Base-by-base conservation (phyloP, 2,329 filamentous ascomycete species). In the Colletotrichum phormii region DNA sequence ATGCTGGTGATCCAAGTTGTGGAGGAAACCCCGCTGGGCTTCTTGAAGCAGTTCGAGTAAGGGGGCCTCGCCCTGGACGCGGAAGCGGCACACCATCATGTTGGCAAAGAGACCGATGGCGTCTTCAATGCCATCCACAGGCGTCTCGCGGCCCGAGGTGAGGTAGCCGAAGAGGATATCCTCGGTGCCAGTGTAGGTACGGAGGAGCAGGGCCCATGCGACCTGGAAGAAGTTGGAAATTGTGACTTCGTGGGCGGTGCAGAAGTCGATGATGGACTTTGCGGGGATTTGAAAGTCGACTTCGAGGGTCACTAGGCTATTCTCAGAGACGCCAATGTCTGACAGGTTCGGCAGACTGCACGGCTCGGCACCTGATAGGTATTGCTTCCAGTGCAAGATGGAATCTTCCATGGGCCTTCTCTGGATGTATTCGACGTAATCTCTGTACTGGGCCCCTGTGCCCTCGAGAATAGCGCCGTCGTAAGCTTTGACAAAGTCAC, bases 11-110 rank as follows among this genome's bases (percentile, higher is more conserved):
- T 24, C 35, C 4, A 72, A 46, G 12, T 24, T 67, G 11, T 24
- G 37, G 11, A 69, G 24, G 33, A 66, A 68, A 22, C 60, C 46
- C 13, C 12, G 22, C 53, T 73, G 55, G 11, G 57, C 46, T 6
- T 33, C 65, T 33, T 46, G 62, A 15, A 73, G 24, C 3, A 57
- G 53, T 8, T 62, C 58, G 15, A 64, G 4, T 5, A 69, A 49
- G 2, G 42, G 15, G 7, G 15, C 6, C 9, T 67, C 9, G 15
- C 12, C n/a, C 0, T 15, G 29, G 42, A 60, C 29, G 15, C 11
- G 24, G 11, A 67, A 5, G 29, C 11, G 22, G 24, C 46, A 67
- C n/a, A 29, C 24, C n/a, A 55, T 26, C 53, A 55, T 55, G 53
- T 26, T 26, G 7, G 54, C 35, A 18, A 67, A 46, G 5, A 46